Evolutionary conservation across 345 rosid species (phyloP).

Genomic region (Arabis alpina): DNA sequence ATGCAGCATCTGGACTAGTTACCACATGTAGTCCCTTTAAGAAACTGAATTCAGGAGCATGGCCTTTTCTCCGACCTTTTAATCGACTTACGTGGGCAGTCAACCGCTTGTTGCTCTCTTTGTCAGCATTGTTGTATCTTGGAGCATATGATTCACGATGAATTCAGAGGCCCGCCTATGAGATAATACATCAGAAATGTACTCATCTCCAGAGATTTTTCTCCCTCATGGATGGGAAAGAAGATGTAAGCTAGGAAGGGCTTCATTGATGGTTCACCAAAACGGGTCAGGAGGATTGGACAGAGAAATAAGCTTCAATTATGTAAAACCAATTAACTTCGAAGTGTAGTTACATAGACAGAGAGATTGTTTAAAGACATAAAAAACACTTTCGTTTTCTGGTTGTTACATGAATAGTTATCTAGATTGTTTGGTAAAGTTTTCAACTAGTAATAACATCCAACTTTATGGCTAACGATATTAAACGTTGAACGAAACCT

Average conservation of each 20-base stretch:
- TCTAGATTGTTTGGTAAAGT: no score
- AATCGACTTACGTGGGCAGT: conserved; percentile 73
- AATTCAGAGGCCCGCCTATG: conserved; percentile 91
- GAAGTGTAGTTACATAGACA: no score
- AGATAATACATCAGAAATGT: conserved; percentile 58
- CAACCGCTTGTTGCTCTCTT: conserved; percentile 65
- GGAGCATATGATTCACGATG: conserved; percentile 90
- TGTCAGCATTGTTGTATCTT: conserved; percentile 81
- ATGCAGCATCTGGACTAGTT: conserved; percentile 86
- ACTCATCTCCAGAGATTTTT: no score
- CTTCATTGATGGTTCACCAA: no score
- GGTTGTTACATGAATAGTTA: no score
- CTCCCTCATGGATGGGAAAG: no score
- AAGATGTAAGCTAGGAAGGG: no score
- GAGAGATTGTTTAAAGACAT: no score
- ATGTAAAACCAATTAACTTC: no score
- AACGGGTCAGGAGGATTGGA: no score
- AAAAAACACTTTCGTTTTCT: no score
- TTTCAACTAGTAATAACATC: neutral
- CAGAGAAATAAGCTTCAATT: no score
- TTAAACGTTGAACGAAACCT: conserved; percentile 14
- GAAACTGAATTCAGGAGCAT: conserved; percentile 79
- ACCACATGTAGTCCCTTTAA: conserved; percentile 70
- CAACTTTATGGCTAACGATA: neutral
- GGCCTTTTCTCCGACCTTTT: conserved; percentile 92